phyloP scores from a whole-genome alignment of 108 stramenopile species.

The Cyclotella baltica region DNA sequence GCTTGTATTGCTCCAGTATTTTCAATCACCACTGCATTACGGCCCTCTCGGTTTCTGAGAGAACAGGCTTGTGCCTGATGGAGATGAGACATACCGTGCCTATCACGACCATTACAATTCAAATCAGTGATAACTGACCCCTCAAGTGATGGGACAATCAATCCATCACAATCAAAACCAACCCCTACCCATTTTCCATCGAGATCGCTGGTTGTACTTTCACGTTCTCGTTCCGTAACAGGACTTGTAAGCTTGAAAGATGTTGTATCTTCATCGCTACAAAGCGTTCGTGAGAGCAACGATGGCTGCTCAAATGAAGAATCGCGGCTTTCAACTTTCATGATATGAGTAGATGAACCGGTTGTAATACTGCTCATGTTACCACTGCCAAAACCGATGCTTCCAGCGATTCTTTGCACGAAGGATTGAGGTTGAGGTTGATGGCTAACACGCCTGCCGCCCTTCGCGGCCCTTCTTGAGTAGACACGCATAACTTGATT shows the following conservation, averaged over 20 bases:
- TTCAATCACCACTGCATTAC: too few relatives aligned
- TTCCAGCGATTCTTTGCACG: constrained; percentile 4
- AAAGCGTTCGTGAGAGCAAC: neutral
- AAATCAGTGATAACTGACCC: too few relatives aligned
- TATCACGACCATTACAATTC: too few relatives aligned
- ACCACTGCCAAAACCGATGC: neutral
- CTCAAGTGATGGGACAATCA: neutral
- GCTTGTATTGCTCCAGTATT: too few relatives aligned
- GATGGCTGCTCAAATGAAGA: constrained; percentile 10
- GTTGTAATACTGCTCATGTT: neutral
- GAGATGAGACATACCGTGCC: too few relatives aligned
- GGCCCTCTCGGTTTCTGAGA: too few relatives aligned
- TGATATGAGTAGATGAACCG: neutral
- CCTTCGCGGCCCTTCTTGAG: neutral
- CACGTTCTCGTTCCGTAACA: neutral
- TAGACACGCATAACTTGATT: constrained; percentile 2
- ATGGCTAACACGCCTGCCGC: neutral
- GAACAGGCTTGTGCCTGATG: neutral
- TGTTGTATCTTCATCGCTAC: neutral
- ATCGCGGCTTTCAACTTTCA: neutral
- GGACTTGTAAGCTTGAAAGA: neutral
- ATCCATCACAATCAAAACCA: neutral
- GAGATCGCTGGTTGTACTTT: neutral
- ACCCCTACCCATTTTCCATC: neutral
- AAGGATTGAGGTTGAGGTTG: neutral